Base-by-base conservation (phyloP, 345 rosid species). In the Rhizophora mangle region DNA sequence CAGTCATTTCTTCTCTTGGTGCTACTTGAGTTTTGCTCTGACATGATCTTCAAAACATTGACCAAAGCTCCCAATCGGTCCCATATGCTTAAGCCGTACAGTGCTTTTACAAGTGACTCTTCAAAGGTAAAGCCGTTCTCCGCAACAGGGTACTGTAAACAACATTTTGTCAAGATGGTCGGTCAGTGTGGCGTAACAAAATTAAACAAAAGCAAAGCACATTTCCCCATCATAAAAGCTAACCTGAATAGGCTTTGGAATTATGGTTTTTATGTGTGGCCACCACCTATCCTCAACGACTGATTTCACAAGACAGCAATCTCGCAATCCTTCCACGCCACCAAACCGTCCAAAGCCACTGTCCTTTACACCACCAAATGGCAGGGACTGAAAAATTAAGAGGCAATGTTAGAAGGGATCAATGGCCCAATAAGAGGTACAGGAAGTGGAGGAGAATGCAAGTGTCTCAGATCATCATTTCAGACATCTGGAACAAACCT, bases 301-400 rank as follows among this genome's bases (percentile, higher is more conserved):
- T 3, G 98, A 84, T 79, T 92, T 95, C 65, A 90, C 92, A 19
- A 95, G 92, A 73, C 99, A 95, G 81, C 96, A 95, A 63, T 96
- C 98, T 73, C 97, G 84, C 72, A 95, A 73, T 57, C 99, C 99
- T 85, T 95, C 99, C 21, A 95, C 71, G 1, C 98, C 99, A 11
- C 94, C 99, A 78, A 95, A 95, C 60, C 99, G 74, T 54, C 98
- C 99, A 71, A 90, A 95, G 67, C 99, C 99, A 67, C 99, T 95
- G 71, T 95, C 92, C 63, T 92, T 95, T 37, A 89, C 91, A 46
- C 99, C 98, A 69, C 99, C 99, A 78, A 95, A 92, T 32, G 99
- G 99, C 72, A 95, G 79, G 36, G 99, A 95, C 99, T 95, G 87
- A 46, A 71, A 73, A 62, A 75, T 34, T 16, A 65, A 59, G 62